Base-by-base conservation (phyloP, 2,329 filamentous ascomycete species). In the Achaetomium macrosporum region DNA sequence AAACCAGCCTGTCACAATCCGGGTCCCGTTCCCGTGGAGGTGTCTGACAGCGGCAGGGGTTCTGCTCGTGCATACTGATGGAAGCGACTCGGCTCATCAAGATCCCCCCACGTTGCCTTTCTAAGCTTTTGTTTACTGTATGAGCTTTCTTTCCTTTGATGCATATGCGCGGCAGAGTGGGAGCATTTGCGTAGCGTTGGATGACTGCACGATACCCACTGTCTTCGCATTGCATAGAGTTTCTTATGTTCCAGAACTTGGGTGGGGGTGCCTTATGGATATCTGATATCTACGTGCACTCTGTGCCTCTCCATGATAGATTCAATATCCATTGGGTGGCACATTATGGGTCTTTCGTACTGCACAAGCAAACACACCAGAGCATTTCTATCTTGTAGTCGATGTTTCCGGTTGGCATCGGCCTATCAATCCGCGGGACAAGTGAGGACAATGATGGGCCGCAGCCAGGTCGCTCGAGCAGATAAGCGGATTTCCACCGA, bases 141-240 rank as follows among this genome's bases (percentile, higher is more conserved):
- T 30, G 12, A 25, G 10, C 39, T 36, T 42, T 12, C 17, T 35
- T 47, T 25, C 35, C 45, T 17, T 37, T 37, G 39, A 36, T 37
- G 37, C 49, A 39, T 30, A 37, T 37, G 20, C 42, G 37, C 31
- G 41, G 20, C 12, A 10, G 42, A 45, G 16, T 51, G 41, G 25
- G 37, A 46, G 45, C 48, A 42, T 47, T 51, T 16, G 47, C 41
- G 40, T 41, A 37, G 43, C 35, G 35, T 35, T 48, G 52, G 37
- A 47, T 43, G 52, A 37, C 15, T 47, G 43, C 53, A 51, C 44
- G 48, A 51, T 50, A 54, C 51, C 42, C 30, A 12, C 19, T 45
- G 29, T 45, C 31, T 50, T 54, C 37, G 37, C 47, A 39, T 51
- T 41, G 44, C 53, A 50, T 50, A 42, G 51, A 40, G 36, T 31